Conservation (phyloP, 768 basidiomycete genomes). For the Glaciozyma antarctica region DNA sequence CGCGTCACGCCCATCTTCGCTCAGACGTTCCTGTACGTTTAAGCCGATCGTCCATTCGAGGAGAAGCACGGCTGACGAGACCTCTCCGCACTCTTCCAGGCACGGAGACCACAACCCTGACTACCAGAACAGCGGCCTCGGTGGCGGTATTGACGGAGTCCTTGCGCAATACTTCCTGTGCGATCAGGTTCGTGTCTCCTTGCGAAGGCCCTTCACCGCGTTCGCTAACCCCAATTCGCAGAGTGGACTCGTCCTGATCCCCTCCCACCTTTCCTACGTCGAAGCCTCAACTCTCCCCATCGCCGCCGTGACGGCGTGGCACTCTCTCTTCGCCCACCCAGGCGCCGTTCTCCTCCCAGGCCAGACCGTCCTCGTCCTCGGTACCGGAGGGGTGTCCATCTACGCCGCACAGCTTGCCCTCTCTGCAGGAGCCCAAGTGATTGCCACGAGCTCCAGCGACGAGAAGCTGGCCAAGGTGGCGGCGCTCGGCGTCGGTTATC, state of each 20-base stretch:
- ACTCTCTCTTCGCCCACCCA: constrained; percentile 44
- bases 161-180: constrained; percentile 15
- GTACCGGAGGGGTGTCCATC: constrained; percentile 39
- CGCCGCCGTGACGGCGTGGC: constrained; percentile 53
- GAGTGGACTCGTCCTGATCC: constrained; percentile 46
- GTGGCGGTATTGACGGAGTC: constrained; percentile 26
- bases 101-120: constrained; percentile 22
- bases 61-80: too few relatives aligned
- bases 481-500: constrained; percentile 42
- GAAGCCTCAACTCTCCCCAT: constrained; percentile 49
- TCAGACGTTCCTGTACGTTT: constrained; percentile 6
- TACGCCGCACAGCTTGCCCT: constrained; percentile 54
- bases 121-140: constrained; percentile 23
- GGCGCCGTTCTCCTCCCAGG: constrained; percentile 16
- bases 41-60: too few relatives aligned
- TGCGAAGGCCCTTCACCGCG: too few relatives aligned
- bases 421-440: constrained; percentile 55
- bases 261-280: constrained; percentile 53
- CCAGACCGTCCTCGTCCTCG: constrained; percentile 30
- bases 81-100: too few relatives aligned
- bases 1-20: constrained; percentile 18
- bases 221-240: constrained; percentile 33
- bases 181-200: background rate
- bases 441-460: constrained; percentile 59
- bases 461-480: constrained; percentile 47